Conservation (phyloP, 2,329 filamentous ascomycete genomes). For the Aspergillus brunneoviolaceus region DNA sequence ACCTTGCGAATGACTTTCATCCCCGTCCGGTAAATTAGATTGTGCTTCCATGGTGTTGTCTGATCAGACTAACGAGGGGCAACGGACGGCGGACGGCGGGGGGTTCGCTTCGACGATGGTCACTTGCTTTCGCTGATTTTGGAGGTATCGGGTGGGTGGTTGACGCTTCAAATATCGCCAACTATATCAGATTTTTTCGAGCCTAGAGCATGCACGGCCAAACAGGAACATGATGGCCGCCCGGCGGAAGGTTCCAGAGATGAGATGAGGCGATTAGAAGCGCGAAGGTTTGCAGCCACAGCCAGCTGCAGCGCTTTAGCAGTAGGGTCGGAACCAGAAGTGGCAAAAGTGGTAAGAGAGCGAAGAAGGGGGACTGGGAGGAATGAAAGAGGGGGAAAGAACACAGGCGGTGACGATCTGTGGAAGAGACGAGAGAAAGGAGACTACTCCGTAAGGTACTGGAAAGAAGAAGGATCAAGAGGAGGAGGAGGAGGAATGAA, state of each 20-base stretch:
- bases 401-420: background rate
- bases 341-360: background rate
- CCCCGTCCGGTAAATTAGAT: conserved; percentile 13
- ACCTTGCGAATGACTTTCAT: conserved; percentile 7
- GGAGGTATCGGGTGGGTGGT: too few species aligned
- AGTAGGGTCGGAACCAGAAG: background rate
- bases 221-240: background rate
- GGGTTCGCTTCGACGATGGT: background rate
- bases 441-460: background rate
- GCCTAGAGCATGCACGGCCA: background rate
- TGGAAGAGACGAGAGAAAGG: too few species aligned
- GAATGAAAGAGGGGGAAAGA: background rate
- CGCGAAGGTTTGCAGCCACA: background rate
- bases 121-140: background rate
- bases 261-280: background rate
- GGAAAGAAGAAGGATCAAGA: background rate
- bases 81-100: background rate
- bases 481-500: background rate
- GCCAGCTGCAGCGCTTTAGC: background rate
- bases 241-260: background rate
- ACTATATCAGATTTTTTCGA: background rate
- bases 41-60: conserved; percentile 14
- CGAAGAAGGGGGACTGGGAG: background rate
- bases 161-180: background rate
- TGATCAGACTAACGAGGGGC: background rate